Percentiles rank a stretch among this genome's conserved stretches.
phyloP scores from a whole-genome alignment of 352 stramenopile genomes.

The Phytopythium oedochilum region DNA sequence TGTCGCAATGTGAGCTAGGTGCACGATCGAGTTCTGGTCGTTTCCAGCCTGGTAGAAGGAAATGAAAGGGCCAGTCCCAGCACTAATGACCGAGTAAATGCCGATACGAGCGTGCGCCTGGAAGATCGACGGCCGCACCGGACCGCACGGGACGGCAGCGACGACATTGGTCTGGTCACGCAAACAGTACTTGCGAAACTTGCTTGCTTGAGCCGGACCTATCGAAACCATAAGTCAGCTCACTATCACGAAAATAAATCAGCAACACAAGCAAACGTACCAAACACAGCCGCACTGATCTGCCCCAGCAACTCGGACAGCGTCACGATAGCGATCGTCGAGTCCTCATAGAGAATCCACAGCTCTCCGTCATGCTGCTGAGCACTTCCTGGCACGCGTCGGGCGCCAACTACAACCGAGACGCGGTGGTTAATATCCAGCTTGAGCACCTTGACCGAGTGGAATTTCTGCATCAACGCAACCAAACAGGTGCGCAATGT shows the following conservation, averaged over 20 bases:
- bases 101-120: slow-evolving; percentile 74
- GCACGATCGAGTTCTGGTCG: slow-evolving; percentile 85
- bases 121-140: slow-evolving; percentile 71
- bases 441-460: slow-evolving; percentile 35
- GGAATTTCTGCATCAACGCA: slow-evolving; percentile 29
- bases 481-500: background rate
- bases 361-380: slow-evolving; percentile 39
- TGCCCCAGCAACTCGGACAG: slow-evolving; percentile 51
- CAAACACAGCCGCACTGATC: slow-evolving; percentile 50
- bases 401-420: slow-evolving; percentile 20
- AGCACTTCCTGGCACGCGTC: slow-evolving; percentile 19
- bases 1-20: slow-evolving; percentile 80
- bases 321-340: slow-evolving; percentile 75
- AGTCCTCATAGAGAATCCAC: slow-evolving; percentile 75
- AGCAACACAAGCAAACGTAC: slow-evolving; percentile 18
- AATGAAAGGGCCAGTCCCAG: slow-evolving; percentile 60
- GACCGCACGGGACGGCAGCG: slow-evolving; percentile 54
- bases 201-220: slow-evolving; percentile 62
- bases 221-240: background rate
- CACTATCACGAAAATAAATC: no score
- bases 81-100: slow-evolving; percentile 66
- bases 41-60: slow-evolving; percentile 83
- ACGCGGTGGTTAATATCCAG: slow-evolving; percentile 44
- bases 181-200: slow-evolving; percentile 78
- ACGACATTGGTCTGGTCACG: slow-evolving; percentile 66